Percentiles rank a stretch among this genome's conserved stretches.
Conservation (phyloP, 2,329 filamentous ascomycete genomes). For the Cladosporium halotolerans region DNA sequence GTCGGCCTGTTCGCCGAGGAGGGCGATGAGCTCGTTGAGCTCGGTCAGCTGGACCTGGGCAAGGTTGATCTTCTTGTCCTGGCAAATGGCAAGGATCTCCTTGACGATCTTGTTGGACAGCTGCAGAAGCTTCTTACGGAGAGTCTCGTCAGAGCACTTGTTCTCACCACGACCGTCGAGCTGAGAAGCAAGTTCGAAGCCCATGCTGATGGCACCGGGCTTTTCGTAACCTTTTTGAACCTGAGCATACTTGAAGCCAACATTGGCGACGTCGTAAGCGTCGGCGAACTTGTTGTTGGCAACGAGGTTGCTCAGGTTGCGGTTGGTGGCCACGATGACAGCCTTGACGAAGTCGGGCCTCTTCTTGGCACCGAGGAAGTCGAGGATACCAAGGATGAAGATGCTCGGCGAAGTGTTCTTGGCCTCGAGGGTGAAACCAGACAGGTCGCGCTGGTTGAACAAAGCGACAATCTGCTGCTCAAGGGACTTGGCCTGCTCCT, state of each 20-base stretch:
- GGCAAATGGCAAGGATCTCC: conserved; percentile 39
- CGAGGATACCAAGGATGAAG: conserved; percentile 39
- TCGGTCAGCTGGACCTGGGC: conserved; percentile 40
- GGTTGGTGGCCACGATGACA: conserved; percentile 36
- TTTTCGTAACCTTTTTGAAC: conserved; percentile 38
- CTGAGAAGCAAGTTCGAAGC: conserved; percentile 42
- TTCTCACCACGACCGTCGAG: conserved; percentile 39
- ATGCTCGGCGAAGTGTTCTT: conserved; percentile 22
- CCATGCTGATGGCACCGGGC: conserved; percentile 35
- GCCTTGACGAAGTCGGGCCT: conserved; percentile 36
- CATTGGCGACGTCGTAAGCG: conserved; percentile 40
- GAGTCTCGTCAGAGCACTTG: conserved; percentile 29
- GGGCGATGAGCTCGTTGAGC: conserved; percentile 39
- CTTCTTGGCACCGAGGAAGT: conserved; percentile 33
- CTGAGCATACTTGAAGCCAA: conserved; percentile 39
- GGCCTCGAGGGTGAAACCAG: conserved; percentile 28
- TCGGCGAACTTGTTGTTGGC: conserved; percentile 35
- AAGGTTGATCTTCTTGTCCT: conserved; percentile 40
- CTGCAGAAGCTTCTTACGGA: conserved; percentile 32
- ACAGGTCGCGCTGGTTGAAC: conserved; percentile 32
- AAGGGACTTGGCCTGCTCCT: conserved; percentile 33
- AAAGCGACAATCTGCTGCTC: conserved; percentile 21
- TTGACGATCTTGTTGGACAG: conserved; percentile 37
- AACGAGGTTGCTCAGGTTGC: conserved; percentile 31
- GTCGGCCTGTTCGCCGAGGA: conserved; percentile 45